Conservation (phyloP, 768 basidiomycete species). For the Auriculariales sp. region DNA sequence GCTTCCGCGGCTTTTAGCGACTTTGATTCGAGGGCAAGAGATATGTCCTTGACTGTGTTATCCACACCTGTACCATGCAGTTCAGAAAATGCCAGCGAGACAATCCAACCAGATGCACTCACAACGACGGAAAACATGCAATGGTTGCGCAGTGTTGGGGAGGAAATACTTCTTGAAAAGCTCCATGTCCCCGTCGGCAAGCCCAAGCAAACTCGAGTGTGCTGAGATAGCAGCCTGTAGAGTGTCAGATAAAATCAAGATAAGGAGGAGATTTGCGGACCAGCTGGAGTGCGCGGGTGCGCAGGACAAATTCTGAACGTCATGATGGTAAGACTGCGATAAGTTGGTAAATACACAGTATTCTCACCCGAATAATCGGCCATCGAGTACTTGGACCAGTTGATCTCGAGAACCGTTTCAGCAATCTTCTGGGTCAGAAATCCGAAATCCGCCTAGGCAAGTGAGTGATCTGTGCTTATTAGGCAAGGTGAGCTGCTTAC, state of each 20-base stretch:
- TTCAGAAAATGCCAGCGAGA: not conserved
- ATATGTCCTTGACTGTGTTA: slow-evolving; percentile 9
- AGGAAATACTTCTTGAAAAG: slow-evolving; percentile 11
- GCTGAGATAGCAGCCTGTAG: slow-evolving; percentile 11
- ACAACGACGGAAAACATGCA: slow-evolving; percentile 10
- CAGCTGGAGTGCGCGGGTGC: slow-evolving; percentile 11
- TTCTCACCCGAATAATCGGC: slow-evolving; percentile 7
- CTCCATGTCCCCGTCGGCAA: slow-evolving; percentile 10
- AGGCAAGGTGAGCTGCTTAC: slow-evolving; percentile 4
- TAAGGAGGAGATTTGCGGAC: no score
- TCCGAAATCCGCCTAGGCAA: slow-evolving; percentile 14
- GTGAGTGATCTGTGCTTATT: no score
- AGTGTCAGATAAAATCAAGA: not conserved
- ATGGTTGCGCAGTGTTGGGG: slow-evolving; percentile 8
- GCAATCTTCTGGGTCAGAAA: slow-evolving; percentile 14
- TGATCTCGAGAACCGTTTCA: slow-evolving; percentile 14
- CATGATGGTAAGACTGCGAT: no score
- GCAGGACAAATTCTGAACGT: slow-evolving; percentile 6
- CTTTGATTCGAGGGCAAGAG: slow-evolving; percentile 6
- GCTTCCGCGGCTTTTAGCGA: slow-evolving; percentile 4
- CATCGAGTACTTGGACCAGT: slow-evolving; percentile 16
- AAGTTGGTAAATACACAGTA: no score
- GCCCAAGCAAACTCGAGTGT: slow-evolving; percentile 9
- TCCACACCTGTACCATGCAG: slow-evolving; percentile 7
- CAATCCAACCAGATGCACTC: no score